Base-by-base conservation (phyloP, 768 basidiomycete species). In the Asterophora lycoperdoides region DNA sequence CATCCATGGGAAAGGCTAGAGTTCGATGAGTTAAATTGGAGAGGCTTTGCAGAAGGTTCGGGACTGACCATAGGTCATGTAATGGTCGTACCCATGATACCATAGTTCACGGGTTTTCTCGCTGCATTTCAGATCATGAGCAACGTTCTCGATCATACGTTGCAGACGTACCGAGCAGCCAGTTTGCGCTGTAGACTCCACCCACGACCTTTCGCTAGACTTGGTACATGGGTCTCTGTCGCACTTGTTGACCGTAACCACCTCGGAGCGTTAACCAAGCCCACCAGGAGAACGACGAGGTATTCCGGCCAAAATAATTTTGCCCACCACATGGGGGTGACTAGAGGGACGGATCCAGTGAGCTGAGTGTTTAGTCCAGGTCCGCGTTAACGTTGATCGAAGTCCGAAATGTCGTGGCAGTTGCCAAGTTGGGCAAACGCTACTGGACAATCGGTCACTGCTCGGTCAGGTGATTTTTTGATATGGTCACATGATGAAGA, bases 61-160 rank as follows among this genome's bases (percentile, higher is more conserved):
- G 30, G 33, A 63, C 68, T 57, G 54, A 90, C 89, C 93, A 62
- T 78, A 79, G 40, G 68, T 75, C 93, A 95, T 94, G 65, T 96
- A 96, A 58, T 80, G 83, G 58, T 89, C 66, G 60, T 84, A 96
- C 0, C 93, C 93, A 72, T 95, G 93, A 60, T 89, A 85, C 86
- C 90, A 96, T 4, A 95, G 69, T 46, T 86, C 80, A 37, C 85
- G 80, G 8, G 82, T 83, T 59, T 74, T 75, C 56, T 90, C 78
- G 38, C 90, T 92, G 55, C 5, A 30, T 49, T 39, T 8, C 13
- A 30, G 26, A 28, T 32, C 30, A 49, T 32, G 29, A 44, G 14
- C 37, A 18, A 34, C 20, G 41, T 8, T 17, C 32, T 41, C 1
- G 14, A 32, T 11, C 37, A 18, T n/a, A 10, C 20, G 3, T 18